These are phyloP conservation scores for Heracleum sosnowskyi DNA, from an alignment of 129 eudicot genomes.

Conservation along the genomic window DNA sequence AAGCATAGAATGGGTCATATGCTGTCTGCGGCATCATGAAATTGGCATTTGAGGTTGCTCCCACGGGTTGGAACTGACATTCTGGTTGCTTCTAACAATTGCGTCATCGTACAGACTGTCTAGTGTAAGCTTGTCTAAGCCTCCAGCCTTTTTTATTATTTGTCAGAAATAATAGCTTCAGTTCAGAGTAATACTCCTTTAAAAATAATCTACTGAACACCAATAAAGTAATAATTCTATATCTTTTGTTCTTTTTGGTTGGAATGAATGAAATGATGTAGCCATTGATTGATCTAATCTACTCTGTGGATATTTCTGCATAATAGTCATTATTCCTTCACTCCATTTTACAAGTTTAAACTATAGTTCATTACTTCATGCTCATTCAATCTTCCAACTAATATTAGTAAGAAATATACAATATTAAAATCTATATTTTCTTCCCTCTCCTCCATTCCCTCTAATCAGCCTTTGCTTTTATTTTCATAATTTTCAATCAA, in stretches of 20 bases:
- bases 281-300: background rate
- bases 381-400: background rate
- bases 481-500: background rate
- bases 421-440: background rate
- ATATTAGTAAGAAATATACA: background rate
- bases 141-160: slow-evolving; percentile 49
- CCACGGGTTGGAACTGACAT: slow-evolving; percentile 80
- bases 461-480: background rate
- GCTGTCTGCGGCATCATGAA: slow-evolving; percentile 50
- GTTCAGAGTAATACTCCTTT: background rate
- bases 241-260: background rate
- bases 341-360: background rate
- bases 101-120: slow-evolving; percentile 82
- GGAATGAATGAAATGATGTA: background rate
- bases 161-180: slow-evolving; percentile 6
- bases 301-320: background rate
- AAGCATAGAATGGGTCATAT: slow-evolving; percentile 76
- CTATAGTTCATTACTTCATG: background rate
- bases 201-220: background rate
- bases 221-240: background rate
- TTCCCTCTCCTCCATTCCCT: background rate
- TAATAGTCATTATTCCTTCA: background rate
- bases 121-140: slow-evolving; percentile 70
- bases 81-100: slow-evolving; percentile 56
- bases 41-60: slow-evolving; percentile 38